Base-by-base conservation (phyloP, 192 early-diverging fungal genomes). In the Gamsiella multidivaricata region DNA sequence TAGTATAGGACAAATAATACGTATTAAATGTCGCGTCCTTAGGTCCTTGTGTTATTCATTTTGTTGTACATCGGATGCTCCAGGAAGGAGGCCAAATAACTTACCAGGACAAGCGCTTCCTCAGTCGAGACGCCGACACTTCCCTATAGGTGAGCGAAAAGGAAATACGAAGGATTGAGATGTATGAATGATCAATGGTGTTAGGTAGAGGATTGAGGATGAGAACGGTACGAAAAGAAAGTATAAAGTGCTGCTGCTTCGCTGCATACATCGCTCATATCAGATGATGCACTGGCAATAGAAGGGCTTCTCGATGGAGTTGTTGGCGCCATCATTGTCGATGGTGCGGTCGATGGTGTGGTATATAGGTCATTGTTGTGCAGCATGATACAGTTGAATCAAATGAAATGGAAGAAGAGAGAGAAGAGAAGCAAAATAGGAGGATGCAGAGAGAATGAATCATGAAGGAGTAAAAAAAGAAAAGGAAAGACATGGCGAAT, bases 61-160 rank as follows among this genome's bases (percentile, higher is more conserved):
- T 20, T 29, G 26, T 15, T n/a, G n/a, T n/a, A n/a, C n/a, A n/a
- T n/a, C n/a, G n/a, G n/a, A n/a, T n/a, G n/a, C n/a, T n/a, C n/a
- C n/a, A n/a, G n/a, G n/a, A n/a, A n/a, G n/a, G n/a, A n/a, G n/a
- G n/a, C n/a, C n/a, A n/a, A n/a, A n/a, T 2, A 8, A 6, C 56
- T 67, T 67, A 76, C 72, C 41, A 76, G 34, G 3, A 78, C 58
- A 1, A 78, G 54, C 12, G 73, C 60, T 32, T 78, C 65, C 39
- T 68, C 65, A 8, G 73, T 45, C 11, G 52, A 52, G 6, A 78
- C 37, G 3, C 31, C 47, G 36, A n/a, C 26, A 29, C 58, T 69
- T 62, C 65, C 65, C 65, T 78, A 15, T 32, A 2, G 45, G 32
- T 9, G 29, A 50, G 18, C 18, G 50, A 50, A 36, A 36, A 37